Percentiles rank a stretch among this genome's conserved stretches.
Conservation (phyloP, 257 asterid species). For the Solanum corneliomulleri region DNA sequence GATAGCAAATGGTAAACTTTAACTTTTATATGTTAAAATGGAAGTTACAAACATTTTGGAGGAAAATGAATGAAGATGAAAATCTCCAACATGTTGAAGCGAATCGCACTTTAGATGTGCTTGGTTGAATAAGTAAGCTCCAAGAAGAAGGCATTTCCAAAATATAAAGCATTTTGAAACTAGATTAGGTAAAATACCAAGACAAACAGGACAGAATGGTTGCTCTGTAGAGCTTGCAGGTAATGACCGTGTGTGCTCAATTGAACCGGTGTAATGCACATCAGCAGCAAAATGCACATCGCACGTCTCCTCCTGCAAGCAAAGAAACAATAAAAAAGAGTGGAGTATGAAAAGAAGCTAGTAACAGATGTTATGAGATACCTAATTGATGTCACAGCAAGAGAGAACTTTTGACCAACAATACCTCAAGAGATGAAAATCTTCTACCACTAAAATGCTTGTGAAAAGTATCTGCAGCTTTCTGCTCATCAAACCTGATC, state of each 20-base stretch:
- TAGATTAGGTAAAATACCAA: conserved; percentile 40
- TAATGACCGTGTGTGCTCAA: conserved; percentile 68
- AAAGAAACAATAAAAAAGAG: conserved; percentile 5
- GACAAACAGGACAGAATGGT: conserved; percentile 93
- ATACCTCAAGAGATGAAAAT: conserved; percentile 87
- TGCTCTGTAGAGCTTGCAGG: conserved; percentile 65
- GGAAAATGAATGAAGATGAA: background rate
- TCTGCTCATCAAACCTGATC: conserved; percentile 70
- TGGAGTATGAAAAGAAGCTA: background rate
- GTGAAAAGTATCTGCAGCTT: conserved; percentile 67
- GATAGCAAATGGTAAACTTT: background rate
- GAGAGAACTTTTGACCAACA: background rate
- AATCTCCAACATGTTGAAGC: background rate
- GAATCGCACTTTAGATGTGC: background rate
- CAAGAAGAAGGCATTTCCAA: background rate
- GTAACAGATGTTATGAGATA: background rate
- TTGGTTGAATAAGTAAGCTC: background rate
- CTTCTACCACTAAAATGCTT: conserved; percentile 57
- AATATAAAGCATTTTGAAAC: background rate
- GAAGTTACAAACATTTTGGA: background rate
- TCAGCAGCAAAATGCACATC: conserved; percentile 60
- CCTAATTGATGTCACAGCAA: background rate
- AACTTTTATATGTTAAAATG: background rate
- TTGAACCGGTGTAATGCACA: conserved; percentile 78
- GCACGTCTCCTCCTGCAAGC: conserved; percentile 62